Percentiles rank a stretch among this genome's conserved stretches.
Conservation (phyloP, 139 green algal genomes). For the Astrephomene gubernaculifera region DNA sequence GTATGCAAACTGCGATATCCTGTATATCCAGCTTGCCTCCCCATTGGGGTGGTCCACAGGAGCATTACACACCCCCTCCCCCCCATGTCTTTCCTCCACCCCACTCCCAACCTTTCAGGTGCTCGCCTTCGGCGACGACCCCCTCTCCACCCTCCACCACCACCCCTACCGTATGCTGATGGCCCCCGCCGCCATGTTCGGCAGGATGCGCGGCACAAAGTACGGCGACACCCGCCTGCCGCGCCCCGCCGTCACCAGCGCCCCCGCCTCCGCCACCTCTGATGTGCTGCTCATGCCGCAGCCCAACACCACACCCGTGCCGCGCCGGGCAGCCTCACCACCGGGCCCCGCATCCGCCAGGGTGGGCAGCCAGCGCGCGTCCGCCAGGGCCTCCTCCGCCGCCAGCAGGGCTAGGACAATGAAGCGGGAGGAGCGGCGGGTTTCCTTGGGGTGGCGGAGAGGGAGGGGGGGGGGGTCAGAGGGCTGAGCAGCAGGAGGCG, state of each 20-base stretch:
- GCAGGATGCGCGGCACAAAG: slow-evolving; percentile 93
- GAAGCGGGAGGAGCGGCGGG: slow-evolving; percentile 34
- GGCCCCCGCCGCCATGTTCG: slow-evolving; percentile 93
- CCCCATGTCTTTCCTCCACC: not conserved
- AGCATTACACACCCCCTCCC: too few species aligned
- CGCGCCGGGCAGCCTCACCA: slow-evolving; percentile 21
- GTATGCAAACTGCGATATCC: too few species aligned
- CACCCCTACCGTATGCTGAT: slow-evolving; percentile 80
- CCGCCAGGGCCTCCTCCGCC: slow-evolving; percentile 61
- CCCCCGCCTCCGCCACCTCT: slow-evolving; percentile 83
- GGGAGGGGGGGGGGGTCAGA: too few species aligned
- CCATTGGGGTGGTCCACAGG: too few species aligned
- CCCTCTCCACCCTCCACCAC: not conserved
- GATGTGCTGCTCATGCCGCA: slow-evolving; percentile 88
- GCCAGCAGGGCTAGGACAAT: slow-evolving; percentile 46
- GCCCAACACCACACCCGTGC: slow-evolving; percentile 88
- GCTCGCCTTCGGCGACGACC: not conserved
- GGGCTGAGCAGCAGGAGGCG: too few species aligned
- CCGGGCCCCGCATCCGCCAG: not conserved
- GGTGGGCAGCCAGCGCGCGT: slow-evolving; percentile 61
- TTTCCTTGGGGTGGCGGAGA: slow-evolving; percentile 23
- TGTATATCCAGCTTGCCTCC: too few species aligned
- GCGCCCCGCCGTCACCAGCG: slow-evolving; percentile 66
- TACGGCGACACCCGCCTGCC: slow-evolving; percentile 85
- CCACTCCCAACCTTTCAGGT: not conserved